Conservation (phyloP, 345 rosid genomes). For the Murraya paniculata region DNA sequence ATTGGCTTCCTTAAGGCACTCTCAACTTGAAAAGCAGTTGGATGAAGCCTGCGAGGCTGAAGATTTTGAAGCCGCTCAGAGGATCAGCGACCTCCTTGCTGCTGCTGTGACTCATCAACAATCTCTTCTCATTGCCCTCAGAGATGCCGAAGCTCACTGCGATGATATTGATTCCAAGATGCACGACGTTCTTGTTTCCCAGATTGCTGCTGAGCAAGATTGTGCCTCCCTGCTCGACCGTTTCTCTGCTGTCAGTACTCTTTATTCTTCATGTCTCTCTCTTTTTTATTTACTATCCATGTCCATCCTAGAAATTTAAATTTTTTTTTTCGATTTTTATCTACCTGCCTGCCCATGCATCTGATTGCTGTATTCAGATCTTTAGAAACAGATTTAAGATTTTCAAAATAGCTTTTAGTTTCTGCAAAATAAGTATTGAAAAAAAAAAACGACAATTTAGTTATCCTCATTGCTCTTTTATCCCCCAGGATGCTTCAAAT, state of each 20-base stretch:
- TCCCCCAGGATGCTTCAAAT: constrained; percentile 53
- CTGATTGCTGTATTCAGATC: neutral
- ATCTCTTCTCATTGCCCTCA: constrained; percentile 43
- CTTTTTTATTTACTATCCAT: neutral
- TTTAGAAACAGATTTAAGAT: neutral
- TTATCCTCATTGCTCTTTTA: neutral
- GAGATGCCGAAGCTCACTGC: constrained; percentile 60
- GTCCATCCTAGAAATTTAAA: neutral
- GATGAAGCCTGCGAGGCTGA: constrained; percentile 84
- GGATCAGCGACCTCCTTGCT: constrained; percentile 68
- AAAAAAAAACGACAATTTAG: neutral
- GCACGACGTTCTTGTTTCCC: constrained; percentile 55
- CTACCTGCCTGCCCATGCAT: neutral
- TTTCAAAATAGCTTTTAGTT: neutral
- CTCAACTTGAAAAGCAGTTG: constrained; percentile 61
- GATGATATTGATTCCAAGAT: constrained; percentile 61
- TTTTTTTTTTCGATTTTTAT: neutral
- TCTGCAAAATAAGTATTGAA: neutral
- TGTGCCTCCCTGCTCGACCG: constrained; percentile 55
- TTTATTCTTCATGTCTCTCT: neutral
- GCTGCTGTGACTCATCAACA: constrained; percentile 49
- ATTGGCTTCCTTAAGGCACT: constrained; percentile 46
- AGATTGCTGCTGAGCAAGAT: constrained; percentile 69
- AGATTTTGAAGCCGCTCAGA: constrained; percentile 81
- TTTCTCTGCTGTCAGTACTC: constrained; percentile 52